Conservation (phyloP, 306 rosid genomes). For the Quercus alba region DNA sequence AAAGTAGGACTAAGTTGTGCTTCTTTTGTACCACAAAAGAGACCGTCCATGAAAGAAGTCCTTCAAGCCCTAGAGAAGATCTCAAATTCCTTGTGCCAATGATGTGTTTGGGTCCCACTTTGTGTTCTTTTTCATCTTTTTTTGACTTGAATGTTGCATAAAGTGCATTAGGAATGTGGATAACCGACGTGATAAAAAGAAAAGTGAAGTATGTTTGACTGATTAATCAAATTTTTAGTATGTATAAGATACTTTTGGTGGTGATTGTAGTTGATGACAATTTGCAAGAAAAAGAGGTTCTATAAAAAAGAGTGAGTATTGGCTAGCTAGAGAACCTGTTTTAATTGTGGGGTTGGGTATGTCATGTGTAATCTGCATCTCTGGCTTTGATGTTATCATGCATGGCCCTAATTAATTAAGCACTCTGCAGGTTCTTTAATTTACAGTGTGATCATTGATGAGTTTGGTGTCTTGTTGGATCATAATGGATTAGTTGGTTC, state of each 20-base stretch:
- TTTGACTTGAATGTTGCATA: conserved; percentile 33
- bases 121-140: conserved; percentile 14
- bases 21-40: conserved; percentile 58
- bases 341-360: not conserved
- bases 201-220: conserved; percentile 19
- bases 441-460: not conserved
- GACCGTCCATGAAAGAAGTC: conserved; percentile 89
- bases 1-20: conserved; percentile 76
- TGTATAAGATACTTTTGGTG: conserved; percentile 15
- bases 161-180: conserved; percentile 9
- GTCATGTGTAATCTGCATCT: conserved; percentile 7
- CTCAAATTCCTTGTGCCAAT: conserved; percentile 17
- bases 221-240: conserved; percentile 9
- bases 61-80: conserved; percentile 57
- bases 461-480: conserved; percentile 11
- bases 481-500: conserved; percentile 10
- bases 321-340: not conserved
- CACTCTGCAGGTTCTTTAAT: not conserved
- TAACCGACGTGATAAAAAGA: conserved; percentile 20
- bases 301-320: not conserved
- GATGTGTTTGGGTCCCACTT: conserved; percentile 17
- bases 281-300: not conserved
- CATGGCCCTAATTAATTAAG: not conserved
- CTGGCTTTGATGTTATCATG: not conserved
- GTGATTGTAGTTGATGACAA: conserved; percentile 10